Conservation (phyloP, 2,329 filamentous ascomycete species). For the Plectosphaerella sp. region DNA sequence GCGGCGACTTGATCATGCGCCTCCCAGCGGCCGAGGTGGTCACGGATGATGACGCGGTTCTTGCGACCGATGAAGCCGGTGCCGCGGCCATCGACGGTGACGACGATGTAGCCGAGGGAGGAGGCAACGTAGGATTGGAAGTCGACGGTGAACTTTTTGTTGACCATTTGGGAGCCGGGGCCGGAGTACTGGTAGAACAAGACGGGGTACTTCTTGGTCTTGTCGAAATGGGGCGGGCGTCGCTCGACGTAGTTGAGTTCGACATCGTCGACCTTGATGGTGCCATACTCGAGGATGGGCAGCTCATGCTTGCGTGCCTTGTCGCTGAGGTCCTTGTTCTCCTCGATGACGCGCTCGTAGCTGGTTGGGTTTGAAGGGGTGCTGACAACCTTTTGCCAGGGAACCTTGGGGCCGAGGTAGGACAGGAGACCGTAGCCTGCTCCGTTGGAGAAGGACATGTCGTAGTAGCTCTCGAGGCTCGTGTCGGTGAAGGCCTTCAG, state of each 20-base stretch:
- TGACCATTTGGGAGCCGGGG: conserved; percentile 85
- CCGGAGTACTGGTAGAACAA: conserved; percentile 94
- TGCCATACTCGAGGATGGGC: conserved; percentile 77
- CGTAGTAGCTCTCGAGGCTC: conserved; percentile 71
- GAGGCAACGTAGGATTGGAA: conserved; percentile 89
- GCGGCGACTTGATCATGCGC: conserved; percentile 87
- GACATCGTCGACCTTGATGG: conserved; percentile 77
- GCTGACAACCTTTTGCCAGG: conserved; percentile 86
- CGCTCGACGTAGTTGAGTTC: conserved; percentile 73
- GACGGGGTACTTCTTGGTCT: conserved; percentile 82
- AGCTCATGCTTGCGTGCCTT: conserved; percentile 74
- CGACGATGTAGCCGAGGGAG: conserved; percentile 83
- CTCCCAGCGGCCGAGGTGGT: conserved; percentile 80
- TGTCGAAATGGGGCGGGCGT: conserved; percentile 82
- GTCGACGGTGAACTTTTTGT: conserved; percentile 75
- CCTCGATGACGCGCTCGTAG: conserved; percentile 70
- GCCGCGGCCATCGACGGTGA: conserved; percentile 90
- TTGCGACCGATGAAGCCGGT: conserved; percentile 87
- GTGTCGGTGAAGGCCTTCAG: conserved; percentile 72
- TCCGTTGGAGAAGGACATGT: conserved; percentile 76
- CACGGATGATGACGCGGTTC: conserved; percentile 76
- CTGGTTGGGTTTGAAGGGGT: conserved; percentile 64
- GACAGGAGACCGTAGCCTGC: conserved; percentile 80
- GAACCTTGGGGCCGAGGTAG: conserved; percentile 79
- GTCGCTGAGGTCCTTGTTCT: conserved; percentile 67